phyloP scores from a whole-genome alignment of 2,329 filamentous ascomycete genomes.

The Aspergillus fijiensis region DNA sequence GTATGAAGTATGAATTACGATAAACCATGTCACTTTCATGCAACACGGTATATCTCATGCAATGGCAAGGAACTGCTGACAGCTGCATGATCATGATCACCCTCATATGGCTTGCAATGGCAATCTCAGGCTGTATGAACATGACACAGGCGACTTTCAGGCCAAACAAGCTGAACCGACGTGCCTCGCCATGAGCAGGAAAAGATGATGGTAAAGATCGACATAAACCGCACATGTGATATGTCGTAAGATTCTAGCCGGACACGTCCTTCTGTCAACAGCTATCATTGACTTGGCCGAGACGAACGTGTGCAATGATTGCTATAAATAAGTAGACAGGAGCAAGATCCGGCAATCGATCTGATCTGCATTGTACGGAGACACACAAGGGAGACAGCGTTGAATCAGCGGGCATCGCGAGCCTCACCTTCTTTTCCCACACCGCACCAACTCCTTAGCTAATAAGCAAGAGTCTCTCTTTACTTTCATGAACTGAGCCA shows the following conservation, averaged over 20 bases:
- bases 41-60: too few relatives aligned
- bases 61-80: too few relatives aligned
- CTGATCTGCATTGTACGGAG: neutral
- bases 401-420: neutral
- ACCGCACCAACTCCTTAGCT: neutral
- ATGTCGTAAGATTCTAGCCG: neutral
- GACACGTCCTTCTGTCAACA: neutral
- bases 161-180: too few relatives aligned
- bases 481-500: neutral
- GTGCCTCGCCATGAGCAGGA: neutral
- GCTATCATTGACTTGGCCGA: neutral
- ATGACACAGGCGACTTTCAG: too few relatives aligned
- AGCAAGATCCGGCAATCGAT: neutral
- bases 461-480: neutral
- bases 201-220: neutral
- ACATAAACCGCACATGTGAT: neutral
- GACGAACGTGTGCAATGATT: constrained; percentile 1
- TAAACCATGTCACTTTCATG: too few relatives aligned
- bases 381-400: neutral
- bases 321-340: constrained; percentile 6
- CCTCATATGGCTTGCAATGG: too few relatives aligned
- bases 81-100: too few relatives aligned
- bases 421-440: neutral
- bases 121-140: too few relatives aligned
- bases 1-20: too few relatives aligned